Evolutionary conservation across 768 basidiomycete genomes (phyloP).

Genomic region (Sistotremastrum suecicum): DNA sequence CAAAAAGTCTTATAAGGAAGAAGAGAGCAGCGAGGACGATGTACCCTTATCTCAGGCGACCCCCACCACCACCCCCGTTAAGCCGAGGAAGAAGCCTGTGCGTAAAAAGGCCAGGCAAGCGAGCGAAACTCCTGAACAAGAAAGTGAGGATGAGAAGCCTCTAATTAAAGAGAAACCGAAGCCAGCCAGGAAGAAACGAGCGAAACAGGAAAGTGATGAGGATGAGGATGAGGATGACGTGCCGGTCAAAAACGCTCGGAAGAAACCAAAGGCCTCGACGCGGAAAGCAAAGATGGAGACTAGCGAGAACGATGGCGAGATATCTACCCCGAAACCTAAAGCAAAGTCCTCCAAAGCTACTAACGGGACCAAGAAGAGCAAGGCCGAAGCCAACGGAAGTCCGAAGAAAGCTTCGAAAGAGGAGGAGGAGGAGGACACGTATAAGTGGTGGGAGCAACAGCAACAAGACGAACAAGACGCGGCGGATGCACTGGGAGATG

Average conservation of each 20-base stretch:
- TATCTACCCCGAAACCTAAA: not conserved
- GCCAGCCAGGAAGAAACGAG: constrained; percentile 21
- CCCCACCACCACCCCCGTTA: constrained; percentile 29
- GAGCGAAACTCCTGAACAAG: constrained; percentile 10
- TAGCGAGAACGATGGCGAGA: constrained; percentile 21
- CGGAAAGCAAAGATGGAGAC: constrained; percentile 31
- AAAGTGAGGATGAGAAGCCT: constrained; percentile 27
- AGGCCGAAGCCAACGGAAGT: constrained; percentile 27
- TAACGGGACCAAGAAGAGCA: constrained; percentile 24
- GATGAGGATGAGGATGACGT: constrained; percentile 45
- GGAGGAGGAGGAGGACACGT: constrained; percentile 60
- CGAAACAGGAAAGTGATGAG: constrained; percentile 27
- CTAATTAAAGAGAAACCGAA: constrained; percentile 22
- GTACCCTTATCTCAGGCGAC: not conserved
- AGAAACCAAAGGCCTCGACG: constrained; percentile 26
- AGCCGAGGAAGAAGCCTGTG: constrained; percentile 35
- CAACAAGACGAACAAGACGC: constrained; percentile 6
- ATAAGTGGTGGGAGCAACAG: constrained; percentile 76
- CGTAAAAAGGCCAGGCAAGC: constrained; percentile 18
- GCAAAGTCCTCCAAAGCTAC: constrained; percentile 9
- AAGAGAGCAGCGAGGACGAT: constrained; percentile 25
- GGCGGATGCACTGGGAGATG: constrained; percentile 52
- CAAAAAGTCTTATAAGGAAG: constrained; percentile 20
- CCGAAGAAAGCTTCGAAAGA: constrained; percentile 42
- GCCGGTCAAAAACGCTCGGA: constrained; percentile 24